A percentile compares a stretch with the other conserved stretches of the same genome.
Evolutionary conservation across 2,329 filamentous ascomycete species (phyloP).

Genomic region (Arthroderma sp.): DNA sequence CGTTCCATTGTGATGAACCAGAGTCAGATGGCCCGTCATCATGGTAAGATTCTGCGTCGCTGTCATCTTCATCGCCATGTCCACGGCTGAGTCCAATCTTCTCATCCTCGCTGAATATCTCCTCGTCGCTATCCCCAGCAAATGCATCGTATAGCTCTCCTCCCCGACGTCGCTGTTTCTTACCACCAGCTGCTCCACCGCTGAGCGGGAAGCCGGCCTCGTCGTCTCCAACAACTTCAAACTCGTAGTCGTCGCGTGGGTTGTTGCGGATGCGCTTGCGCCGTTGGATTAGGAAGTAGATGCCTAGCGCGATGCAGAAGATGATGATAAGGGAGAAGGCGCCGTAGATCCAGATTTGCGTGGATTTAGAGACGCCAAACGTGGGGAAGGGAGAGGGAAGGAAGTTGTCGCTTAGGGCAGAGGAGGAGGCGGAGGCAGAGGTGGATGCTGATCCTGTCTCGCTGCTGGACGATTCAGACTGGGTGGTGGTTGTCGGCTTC

Average conservation of each 20-base stretch:
- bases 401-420: slow-evolving; percentile 32
- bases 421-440: slow-evolving; percentile 14
- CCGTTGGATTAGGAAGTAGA: slow-evolving; percentile 69
- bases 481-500: slow-evolving; percentile 36
- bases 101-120: slow-evolving; percentile 36
- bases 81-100: neutral
- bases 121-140: slow-evolving; percentile 78
- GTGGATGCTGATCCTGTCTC: slow-evolving; percentile 13
- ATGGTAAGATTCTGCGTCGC: slow-evolving; percentile 14
- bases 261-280: slow-evolving; percentile 62
- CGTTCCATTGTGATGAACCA: neutral
- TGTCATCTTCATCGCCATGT: slow-evolving; percentile 32
- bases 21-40: neutral
- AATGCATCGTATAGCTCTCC: slow-evolving; percentile 97
- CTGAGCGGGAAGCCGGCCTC: slow-evolving; percentile 47
- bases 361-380: slow-evolving; percentile 75
- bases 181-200: slow-evolving; percentile 19
- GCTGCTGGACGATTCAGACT: slow-evolving; percentile 5
- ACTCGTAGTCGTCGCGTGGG: slow-evolving; percentile 76
- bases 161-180: slow-evolving; percentile 48
- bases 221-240: slow-evolving; percentile 78
- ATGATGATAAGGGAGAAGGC: slow-evolving; percentile 68
- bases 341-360: slow-evolving; percentile 88
- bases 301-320: slow-evolving; percentile 69
- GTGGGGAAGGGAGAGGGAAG: slow-evolving; percentile 80